Base-by-base conservation (phyloP, 331 rosid genomes). In the Quercus phellos region DNA sequence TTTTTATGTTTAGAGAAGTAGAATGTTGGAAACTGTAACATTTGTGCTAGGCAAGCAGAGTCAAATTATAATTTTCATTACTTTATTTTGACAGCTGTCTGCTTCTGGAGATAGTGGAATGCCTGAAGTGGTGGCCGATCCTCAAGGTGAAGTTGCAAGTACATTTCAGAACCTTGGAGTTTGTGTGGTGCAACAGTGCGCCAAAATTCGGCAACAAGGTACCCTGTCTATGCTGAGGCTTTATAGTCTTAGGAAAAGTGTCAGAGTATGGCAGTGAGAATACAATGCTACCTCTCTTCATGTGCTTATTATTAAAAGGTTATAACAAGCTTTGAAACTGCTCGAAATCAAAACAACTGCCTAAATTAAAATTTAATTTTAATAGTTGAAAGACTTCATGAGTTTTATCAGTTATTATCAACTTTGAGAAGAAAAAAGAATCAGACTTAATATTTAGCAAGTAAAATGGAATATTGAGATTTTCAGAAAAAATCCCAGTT, bases 131-230 rank as follows among this genome's bases (percentile, higher is more conserved):
- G 99, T 85, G 74, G 93, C 94, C 17, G 94, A 93, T 90, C 98
- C 98, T 84, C 90, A 72, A 76, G 92, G 98, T 51, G 98, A 95
- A 75, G 98, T 93, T 74, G 84, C 99, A 3, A 82, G 78, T 87
- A 93, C 87, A 82, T 93, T 93, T 84, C 99, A 93, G 81, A 86
- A 89, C 72, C 94, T 93, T 22, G 97, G 99, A 61, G 86, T 95
- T 27, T 93, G 98, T 80, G 88, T 95, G 66, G 99, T 95, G 80
- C 99, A 89, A 77, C 99, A 93, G 81, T 95, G 98, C 82, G 99
- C 99, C 76, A 95, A 93, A 90, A 93, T 95, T 68, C 98, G 98
- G 77, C 96, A 95, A 83, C 99, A 95, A 95, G 97, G 99, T 92
- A 88, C 43, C 59, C 55, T 80, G 30, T 75, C 76, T 29, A 18